phyloP scores from a whole-genome alignment of 2,329 filamentous ascomycete genomes.

The Colletotrichum higginsianum region DNA sequence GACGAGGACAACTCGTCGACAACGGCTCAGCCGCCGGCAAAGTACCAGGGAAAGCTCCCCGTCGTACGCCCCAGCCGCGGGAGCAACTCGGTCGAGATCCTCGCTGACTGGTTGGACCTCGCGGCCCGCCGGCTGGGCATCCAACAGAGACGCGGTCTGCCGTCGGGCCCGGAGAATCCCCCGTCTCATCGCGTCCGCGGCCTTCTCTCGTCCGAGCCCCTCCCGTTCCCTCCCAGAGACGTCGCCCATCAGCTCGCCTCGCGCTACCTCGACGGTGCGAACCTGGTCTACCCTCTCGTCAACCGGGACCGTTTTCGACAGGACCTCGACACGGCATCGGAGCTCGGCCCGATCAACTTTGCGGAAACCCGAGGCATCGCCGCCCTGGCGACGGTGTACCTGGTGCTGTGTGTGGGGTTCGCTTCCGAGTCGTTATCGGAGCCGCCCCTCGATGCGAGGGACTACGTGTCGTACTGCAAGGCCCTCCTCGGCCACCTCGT shows the following conservation, averaged over 20 bases:
- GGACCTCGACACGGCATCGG: constrained; percentile 26
- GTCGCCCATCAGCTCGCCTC: constrained; percentile 19
- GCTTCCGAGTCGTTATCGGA: constrained; percentile 13
- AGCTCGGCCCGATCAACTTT: constrained; percentile 5
- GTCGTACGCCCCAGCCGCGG: constrained; percentile 34
- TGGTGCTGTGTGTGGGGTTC: constrained; percentile 29
- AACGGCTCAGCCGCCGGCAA: neutral
- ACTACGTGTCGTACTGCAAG: constrained; percentile 43
- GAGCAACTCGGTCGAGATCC: constrained; percentile 37
- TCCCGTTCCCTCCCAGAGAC: constrained; percentile 10
- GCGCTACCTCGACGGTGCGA: constrained; percentile 26
- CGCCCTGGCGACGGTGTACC: constrained; percentile 15
- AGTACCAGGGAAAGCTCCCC: constrained; percentile 36
- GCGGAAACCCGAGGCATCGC: constrained; percentile 21
- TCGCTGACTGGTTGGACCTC: constrained; percentile 37
- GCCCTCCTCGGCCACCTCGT: constrained; percentile 44
- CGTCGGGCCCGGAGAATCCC: neutral
- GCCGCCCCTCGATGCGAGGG: neutral
- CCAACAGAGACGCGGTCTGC: constrained; percentile 25
- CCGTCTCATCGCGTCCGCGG: neutral
- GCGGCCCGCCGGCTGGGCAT: constrained; percentile 33
- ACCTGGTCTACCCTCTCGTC: constrained; percentile 27
- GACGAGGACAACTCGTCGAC: neutral
- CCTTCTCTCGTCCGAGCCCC: constrained; percentile 23
- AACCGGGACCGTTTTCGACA: constrained; percentile 16